Evolutionary conservation across 2,329 filamentous ascomycete species (phyloP).

Genomic region (Clonostachys rosea): DNA sequence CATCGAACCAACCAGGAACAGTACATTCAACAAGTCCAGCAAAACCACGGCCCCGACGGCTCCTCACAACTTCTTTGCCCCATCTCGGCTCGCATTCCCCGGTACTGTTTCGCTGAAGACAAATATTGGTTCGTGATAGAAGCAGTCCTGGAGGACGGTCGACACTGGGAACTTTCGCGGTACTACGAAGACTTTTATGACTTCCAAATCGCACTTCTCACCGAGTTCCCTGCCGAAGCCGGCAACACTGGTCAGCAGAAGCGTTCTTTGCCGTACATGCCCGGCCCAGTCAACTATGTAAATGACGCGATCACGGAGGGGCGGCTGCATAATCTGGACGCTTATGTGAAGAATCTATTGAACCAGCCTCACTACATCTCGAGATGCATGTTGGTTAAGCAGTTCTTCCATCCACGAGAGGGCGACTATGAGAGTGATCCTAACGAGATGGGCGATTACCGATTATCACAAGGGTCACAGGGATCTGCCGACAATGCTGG

Average conservation of each 20-base stretch:
- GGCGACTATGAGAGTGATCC: conserved; percentile 92
- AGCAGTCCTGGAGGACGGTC: conserved; percentile 81
- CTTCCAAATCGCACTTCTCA: conserved; percentile 92
- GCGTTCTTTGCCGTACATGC: conserved; percentile 92
- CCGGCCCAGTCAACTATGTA: conserved; percentile 93
- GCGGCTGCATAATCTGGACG: conserved; percentile 85
- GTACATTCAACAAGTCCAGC: conserved; percentile 25
- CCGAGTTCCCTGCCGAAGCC: conserved; percentile 87
- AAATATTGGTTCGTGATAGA: conserved; percentile 99
- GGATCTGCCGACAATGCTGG: conserved; percentile 59
- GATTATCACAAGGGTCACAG: conserved; percentile 67
- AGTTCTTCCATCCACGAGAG: conserved; percentile 85
- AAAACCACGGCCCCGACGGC: conserved; percentile 26
- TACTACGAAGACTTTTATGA: conserved; percentile 99
- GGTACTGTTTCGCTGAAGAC: conserved; percentile 93
- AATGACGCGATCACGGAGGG: conserved; percentile 97
- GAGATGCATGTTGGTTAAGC: conserved; percentile 76
- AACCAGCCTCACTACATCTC: conserved; percentile 81
- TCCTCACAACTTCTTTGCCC: conserved; percentile 66
- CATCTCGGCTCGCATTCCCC: conserved; percentile 77
- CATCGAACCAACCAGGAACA: conserved; percentile 5
- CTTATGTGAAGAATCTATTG: conserved; percentile 90
- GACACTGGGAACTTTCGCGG: conserved; percentile 87
- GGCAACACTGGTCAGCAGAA: conserved; percentile 77
- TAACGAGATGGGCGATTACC: conserved; percentile 64